phyloP scores from a whole-genome alignment of 2,329 filamentous ascomycete species.

The Monilinia vaccinii-corymbosi region DNA sequence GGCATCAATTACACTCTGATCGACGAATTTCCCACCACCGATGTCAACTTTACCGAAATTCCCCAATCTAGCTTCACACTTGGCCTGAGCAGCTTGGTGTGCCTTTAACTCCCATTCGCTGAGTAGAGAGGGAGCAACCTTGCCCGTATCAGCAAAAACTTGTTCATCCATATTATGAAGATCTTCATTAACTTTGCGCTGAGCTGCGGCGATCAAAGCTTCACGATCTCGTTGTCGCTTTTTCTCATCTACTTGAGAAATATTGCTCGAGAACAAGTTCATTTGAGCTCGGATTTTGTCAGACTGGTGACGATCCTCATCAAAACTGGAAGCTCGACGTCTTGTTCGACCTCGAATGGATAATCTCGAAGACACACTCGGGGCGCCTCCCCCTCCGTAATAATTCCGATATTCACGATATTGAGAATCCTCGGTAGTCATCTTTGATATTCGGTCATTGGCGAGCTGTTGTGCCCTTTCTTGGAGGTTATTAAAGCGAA shows the following conservation, averaged over 20 bases:
- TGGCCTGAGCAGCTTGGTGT: constrained; percentile 56
- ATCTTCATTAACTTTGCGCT: constrained; percentile 73
- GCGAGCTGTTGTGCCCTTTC: constrained; percentile 82
- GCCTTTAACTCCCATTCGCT: constrained; percentile 76
- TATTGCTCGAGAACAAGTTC: constrained; percentile 61
- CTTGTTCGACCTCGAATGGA: constrained; percentile 48
- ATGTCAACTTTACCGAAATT: constrained; percentile 56
- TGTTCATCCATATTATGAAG: constrained; percentile 76
- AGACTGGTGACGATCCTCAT: constrained; percentile 52
- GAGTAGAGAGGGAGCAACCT: constrained; percentile 56
- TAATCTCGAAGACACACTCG: constrained; percentile 40
- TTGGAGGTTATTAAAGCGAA: constrained; percentile 57
- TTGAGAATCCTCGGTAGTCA: constrained; percentile 61
- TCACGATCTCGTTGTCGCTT: constrained; percentile 71
- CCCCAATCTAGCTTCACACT: constrained; percentile 50
- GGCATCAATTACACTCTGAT: constrained; percentile 66
- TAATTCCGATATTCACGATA: constrained; percentile 62
- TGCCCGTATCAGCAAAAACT: constrained; percentile 67
- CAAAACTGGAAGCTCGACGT: constrained; percentile 59
- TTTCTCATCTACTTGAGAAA: constrained; percentile 60
- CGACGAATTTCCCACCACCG: constrained; percentile 73
- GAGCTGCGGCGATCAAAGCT: constrained; percentile 65
- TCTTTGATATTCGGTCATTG: constrained; percentile 70
- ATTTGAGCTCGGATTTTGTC: constrained; percentile 69
- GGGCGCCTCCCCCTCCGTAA: constrained; percentile 45